A percentile compares a stretch with the other conserved stretches of the same genome.
Evolutionary conservation across 306 rosid species (phyloP).

Genomic region (Vigna mungo): DNA sequence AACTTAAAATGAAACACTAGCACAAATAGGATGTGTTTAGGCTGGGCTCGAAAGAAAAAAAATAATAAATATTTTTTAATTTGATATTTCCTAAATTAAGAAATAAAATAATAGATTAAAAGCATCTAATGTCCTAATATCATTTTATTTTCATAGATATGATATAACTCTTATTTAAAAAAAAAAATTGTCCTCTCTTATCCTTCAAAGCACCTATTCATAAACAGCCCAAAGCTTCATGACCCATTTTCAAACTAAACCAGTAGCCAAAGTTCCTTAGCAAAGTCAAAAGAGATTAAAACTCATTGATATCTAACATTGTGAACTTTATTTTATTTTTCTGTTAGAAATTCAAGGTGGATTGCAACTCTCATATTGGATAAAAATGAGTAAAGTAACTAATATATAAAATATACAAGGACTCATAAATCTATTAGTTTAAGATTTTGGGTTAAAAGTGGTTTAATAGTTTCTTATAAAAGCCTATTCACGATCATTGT

Average conservation of each 20-base stretch:
- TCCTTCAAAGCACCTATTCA: background rate
- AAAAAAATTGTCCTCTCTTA: background rate
- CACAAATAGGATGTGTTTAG: background rate
- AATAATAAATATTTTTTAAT: background rate
- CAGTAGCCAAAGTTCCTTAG: background rate
- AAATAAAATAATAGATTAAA: background rate
- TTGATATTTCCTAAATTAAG: background rate
- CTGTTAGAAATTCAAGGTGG: too few species aligned
- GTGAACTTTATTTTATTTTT: background rate
- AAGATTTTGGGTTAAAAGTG: too few species aligned
- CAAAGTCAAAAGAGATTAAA: background rate
- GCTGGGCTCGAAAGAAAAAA: background rate
- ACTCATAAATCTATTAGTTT: too few species aligned
- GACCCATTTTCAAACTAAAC: background rate
- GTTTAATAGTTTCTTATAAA: too few species aligned
- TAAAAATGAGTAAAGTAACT: too few species aligned
- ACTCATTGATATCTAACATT: background rate
- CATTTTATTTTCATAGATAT: background rate
- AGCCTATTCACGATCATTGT: too few species aligned
- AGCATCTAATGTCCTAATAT: background rate
- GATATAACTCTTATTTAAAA: background rate
- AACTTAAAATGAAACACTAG: slow-evolving; percentile 8
- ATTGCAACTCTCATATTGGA: too few species aligned
- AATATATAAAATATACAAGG: too few species aligned
- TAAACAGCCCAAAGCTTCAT: background rate